Conservation (phyloP, 2,329 filamentous ascomycete genomes). For the Byssoonygena ceratinophila region DNA sequence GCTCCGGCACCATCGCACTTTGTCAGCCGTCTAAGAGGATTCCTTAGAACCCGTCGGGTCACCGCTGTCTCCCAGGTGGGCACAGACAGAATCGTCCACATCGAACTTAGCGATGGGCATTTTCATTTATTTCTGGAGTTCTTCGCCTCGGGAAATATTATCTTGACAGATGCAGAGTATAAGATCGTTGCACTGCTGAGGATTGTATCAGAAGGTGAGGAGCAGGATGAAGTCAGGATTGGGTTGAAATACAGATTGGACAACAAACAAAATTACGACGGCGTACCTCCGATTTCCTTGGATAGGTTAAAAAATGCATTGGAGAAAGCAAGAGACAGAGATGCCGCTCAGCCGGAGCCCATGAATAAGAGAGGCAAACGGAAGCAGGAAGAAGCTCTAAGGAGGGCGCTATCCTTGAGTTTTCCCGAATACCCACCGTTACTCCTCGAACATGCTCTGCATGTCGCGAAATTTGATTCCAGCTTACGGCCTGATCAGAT, state of each 20-base stretch:
- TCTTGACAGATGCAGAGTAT: slow-evolving; percentile 74
- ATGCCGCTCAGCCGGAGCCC: slow-evolving; percentile 20
- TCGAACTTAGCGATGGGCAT: slow-evolving; percentile 82
- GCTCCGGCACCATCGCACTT: slow-evolving; percentile 76
- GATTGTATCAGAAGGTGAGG: slow-evolving; percentile 66
- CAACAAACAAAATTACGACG: slow-evolving; percentile 71
- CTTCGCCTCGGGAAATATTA: slow-evolving; percentile 89
- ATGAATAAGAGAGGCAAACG: slow-evolving; percentile 56
- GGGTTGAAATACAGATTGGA: slow-evolving; percentile 70
- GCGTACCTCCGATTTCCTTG: slow-evolving; percentile 62
- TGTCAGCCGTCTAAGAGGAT: slow-evolving; percentile 74
- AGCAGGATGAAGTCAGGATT: slow-evolving; percentile 70
- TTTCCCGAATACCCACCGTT: slow-evolving; percentile 85
- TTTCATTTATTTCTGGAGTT: slow-evolving; percentile 89
- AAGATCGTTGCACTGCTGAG: slow-evolving; percentile 73
- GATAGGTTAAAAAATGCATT: slow-evolving; percentile 62
- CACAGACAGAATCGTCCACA: slow-evolving; percentile 84
- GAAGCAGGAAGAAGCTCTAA: slow-evolving; percentile 63
- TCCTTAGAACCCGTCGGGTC: slow-evolving; percentile 73
- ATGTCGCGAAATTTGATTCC: slow-evolving; percentile 58
- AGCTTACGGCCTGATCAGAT: slow-evolving; percentile 57
- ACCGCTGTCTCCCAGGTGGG: slow-evolving; percentile 76
- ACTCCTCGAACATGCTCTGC: slow-evolving; percentile 75
- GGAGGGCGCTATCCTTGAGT: slow-evolving; percentile 68
- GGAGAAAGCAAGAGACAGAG: slow-evolving; percentile 46